Evolutionary conservation across 208 protist genomes (phyloP).

Genomic region (Acanthamoeba royreba): DNA sequence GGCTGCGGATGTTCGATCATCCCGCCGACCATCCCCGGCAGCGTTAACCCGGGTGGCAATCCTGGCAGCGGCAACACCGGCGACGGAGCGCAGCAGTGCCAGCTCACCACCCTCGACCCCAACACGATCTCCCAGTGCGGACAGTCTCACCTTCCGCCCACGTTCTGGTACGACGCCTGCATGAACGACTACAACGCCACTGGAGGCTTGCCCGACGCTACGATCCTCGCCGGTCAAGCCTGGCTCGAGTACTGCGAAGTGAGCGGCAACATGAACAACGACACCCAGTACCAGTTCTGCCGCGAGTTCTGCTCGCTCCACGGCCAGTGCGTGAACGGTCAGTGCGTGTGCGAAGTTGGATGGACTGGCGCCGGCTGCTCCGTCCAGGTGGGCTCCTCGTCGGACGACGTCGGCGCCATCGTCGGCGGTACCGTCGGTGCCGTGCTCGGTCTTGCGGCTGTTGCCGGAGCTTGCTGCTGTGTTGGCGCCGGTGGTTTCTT

Average conservation of each 20-base stretch:
- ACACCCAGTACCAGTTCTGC: neutral
- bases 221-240: neutral
- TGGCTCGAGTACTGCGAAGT: neutral
- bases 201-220: neutral
- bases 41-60: neutral
- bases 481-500: neutral
- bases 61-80: neutral
- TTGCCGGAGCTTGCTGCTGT: neutral
- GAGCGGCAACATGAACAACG: neutral
- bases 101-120: neutral
- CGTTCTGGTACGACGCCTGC: constrained; percentile 21
- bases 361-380: constrained; percentile 14
- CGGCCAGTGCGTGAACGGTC: neutral
- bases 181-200: neutral
- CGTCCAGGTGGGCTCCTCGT: neutral
- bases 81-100: neutral
- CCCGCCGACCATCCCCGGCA: neutral
- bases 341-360: neutral
- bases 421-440: neutral
- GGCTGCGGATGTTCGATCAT: neutral
- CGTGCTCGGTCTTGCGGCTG: neutral
- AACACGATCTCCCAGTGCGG: neutral
- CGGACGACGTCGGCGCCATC: neutral
- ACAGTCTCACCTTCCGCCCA: neutral
- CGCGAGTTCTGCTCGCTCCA: constrained; percentile 2